Evolutionary conservation across 164 flowering plant genomes (phyloP), one percentile per base, ranked within the genome.

Genomic region (Aristolochia contorta): DNA sequence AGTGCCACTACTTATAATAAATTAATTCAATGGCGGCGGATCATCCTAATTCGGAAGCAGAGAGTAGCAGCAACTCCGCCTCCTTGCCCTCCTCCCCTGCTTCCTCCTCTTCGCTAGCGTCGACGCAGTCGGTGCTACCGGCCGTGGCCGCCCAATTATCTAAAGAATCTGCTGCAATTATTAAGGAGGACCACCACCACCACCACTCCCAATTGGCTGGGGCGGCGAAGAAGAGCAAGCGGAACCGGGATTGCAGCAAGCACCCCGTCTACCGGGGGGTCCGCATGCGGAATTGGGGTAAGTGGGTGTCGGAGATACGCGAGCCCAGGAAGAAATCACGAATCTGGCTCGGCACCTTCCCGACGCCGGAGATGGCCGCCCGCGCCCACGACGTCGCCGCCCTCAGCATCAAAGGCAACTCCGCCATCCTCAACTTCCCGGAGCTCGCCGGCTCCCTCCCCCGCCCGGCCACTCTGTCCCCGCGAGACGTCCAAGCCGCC

Each of bases 291-390:
- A 80, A 69, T 47, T 89, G 96, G 96, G 96, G 96, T 16, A 89
- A 85, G 72, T 89, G 91, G 91, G 96, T 89, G 23, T 89, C 96
- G 2, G 96, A 89, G 66, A 85, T 89, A n/a, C 84, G 96, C 4
- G 80, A 89, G 64, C 96, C 96, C 0, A 67, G 88, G 10, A 86
- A 89, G 77, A 89, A 89, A 58, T 80, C 94, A 2, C 80, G 96
- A 19, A 89, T 89, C 57, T 89, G 96, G 96, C 81, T 89, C 14
- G 96, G 96, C 7, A 89, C 91, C 20, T 89, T 80, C 65, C 66
- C 86, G 4, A 83, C 81, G 0, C 75, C 96, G 6, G 93, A 89
- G 59, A 89, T 86, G 96, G 96, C 96, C 0, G 96, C 96, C 0
- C 65, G 96, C 4, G 96, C 96, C 0, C 96, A 89, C 61, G 96